Evolutionary conservation across 2,329 filamentous ascomycete species (phyloP).

Genomic region (Exophiala sideris): DNA sequence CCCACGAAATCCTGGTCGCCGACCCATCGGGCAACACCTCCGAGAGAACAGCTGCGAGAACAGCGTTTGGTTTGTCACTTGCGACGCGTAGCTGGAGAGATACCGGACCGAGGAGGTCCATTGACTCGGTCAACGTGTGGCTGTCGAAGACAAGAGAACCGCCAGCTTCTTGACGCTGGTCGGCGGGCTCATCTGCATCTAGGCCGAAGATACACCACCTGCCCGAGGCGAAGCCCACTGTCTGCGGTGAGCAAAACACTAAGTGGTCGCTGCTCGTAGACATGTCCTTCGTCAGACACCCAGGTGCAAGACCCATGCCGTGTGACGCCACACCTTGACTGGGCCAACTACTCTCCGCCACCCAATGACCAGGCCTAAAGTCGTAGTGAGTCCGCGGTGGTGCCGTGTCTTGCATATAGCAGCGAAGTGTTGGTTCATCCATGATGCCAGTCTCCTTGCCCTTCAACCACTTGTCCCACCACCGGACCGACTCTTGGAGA

Average conservation of each 20-base stretch:
- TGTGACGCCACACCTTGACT: neutral
- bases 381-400: constrained; percentile 12
- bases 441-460: constrained; percentile 12
- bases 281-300: neutral
- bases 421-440: constrained; percentile 10
- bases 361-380: constrained; percentile 14
- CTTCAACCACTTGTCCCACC: constrained; percentile 19
- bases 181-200: constrained; percentile 10
- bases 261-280: constrained; percentile 2
- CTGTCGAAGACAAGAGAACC: constrained; percentile 12
- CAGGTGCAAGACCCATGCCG: constrained; percentile 2
- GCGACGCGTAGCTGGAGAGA: constrained; percentile 4
- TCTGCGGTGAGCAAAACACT: constrained; percentile 12
- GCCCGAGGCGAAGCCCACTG: constrained; percentile 10
- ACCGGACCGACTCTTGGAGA: constrained; percentile 12
- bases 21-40: constrained; percentile 13
- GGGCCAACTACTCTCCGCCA: constrained; percentile 10
- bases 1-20: constrained; percentile 10
- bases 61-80: constrained; percentile 15
- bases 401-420: constrained; percentile 12
- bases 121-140: neutral
- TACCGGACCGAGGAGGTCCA: constrained; percentile 6
- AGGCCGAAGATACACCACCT: constrained; percentile 16
- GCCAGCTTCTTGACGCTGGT: constrained; percentile 13
- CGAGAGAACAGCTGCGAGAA: constrained; percentile 10